Evolutionary conservation across 2,329 filamentous ascomycete species (phyloP), one percentile per base, ranked within the genome.

Genomic region (Venturia pyrina): DNA sequence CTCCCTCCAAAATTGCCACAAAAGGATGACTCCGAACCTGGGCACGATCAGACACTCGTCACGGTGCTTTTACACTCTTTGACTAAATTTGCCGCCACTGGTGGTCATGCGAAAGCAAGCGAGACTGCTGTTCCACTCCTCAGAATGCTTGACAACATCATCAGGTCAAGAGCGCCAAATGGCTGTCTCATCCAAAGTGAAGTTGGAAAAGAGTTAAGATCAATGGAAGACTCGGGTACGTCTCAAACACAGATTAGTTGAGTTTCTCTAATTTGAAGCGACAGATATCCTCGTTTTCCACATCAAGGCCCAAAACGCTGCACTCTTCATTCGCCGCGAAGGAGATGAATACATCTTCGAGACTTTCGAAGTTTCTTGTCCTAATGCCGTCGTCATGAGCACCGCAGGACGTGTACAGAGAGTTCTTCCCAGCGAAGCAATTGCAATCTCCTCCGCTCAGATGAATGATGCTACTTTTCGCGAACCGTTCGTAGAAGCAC

Each of bases 311-410:
- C 81, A 83, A 67, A 83, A 84, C 69, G 78, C 79, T 1, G 81
- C 74, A 11, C 64, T 83, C 2, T 68, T 83, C 1, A 72, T 83
- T 37, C 75, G 76, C 62, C 68, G 72, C 13, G 66, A 73, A 19
- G 65, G 68, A n/a, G 50, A 64, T 4, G 57, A 50, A n/a, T 68
- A 81, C 69, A 21, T 85, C 65, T 82, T 88, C 59, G 87, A 89
- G 71, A 78, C 78, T 0, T 89, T 89, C 65, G 86, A 89, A 70
- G 78, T 82, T 0, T 86, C 85, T 13, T 59, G 53, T 40, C 53
- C 53, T 11, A 59, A 59, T 13, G 34, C 53, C 37, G 53, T 21
- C 17, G 32, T 59, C 2, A 59, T 59, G 53, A 21, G 53, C 28
- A 59, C 53, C 8, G 13, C 5, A 32, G 32, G 53, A 2, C 53